phyloP scores from a whole-genome alignment of 257 asterid species.

The Solanum etuberosum region DNA sequence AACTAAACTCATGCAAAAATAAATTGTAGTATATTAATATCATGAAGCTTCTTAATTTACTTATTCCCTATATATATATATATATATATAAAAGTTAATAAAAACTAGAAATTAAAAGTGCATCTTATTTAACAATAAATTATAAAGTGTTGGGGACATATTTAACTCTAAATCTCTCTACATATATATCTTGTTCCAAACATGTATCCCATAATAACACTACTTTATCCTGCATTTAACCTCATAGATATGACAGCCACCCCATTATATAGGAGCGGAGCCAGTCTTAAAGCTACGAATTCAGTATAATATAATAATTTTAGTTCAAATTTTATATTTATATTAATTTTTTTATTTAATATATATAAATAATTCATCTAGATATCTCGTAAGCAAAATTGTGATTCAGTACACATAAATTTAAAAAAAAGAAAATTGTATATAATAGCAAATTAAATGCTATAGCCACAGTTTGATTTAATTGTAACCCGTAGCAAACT shows the following conservation, averaged over 20 bases:
- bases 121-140: neutral
- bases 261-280: neutral
- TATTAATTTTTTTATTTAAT: neutral
- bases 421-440: too few relatives aligned
- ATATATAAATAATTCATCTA: neutral
- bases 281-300: accelerated
- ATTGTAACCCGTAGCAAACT: too few relatives aligned
- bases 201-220: slow-evolving; percentile 4
- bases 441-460: too few relatives aligned
- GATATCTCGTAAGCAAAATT: neutral
- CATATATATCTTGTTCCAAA: neutral
- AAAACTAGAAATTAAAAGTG: neutral
- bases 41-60: neutral
- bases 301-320: neutral
- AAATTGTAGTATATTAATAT: neutral
- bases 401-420: neutral
- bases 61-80: neutral
- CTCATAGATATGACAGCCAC: slow-evolving; percentile 11
- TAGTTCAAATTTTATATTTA: neutral
- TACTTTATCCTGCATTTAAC: slow-evolving; percentile 50
- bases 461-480: too few relatives aligned
- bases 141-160: neutral
- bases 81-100: neutral
- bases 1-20: neutral
- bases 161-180: neutral